phyloP scores from a whole-genome alignment of 2,329 filamentous ascomycete genomes.

The Rhynchosporium agropyri region DNA sequence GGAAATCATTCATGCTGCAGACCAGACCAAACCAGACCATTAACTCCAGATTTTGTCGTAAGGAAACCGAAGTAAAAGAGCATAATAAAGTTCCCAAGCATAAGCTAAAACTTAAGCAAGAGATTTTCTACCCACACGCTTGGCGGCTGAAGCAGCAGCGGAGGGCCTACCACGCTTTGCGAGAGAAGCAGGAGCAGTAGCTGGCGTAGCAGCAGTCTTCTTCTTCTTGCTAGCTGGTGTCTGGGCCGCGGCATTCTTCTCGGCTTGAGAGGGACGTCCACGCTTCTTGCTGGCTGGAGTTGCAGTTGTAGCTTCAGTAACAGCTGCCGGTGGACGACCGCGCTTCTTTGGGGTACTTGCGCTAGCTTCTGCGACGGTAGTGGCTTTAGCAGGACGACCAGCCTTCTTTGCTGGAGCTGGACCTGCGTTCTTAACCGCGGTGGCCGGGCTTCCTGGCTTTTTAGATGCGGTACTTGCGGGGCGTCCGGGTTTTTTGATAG shows the following conservation, averaged over 20 bases:
- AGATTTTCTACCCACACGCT: not conserved
- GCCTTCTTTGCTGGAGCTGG: not conserved
- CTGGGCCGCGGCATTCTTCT: slow-evolving; percentile 17
- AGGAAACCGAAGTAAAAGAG: slow-evolving; percentile 6
- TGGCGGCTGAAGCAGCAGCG: slow-evolving; percentile 4
- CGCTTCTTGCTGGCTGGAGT: slow-evolving; percentile 19
- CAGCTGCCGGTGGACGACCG: slow-evolving; percentile 16
- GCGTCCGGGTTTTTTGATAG: not conserved
- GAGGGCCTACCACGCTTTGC: slow-evolving; percentile 11
- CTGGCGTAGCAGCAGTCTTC: slow-evolving; percentile 7
- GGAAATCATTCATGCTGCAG: not conserved
- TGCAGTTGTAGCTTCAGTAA: not conserved
- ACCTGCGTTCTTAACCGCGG: not conserved
- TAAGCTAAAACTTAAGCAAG: not conserved
- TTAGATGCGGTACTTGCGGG: not conserved
- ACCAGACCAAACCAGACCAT: slow-evolving; percentile 12
- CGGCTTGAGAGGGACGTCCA: slow-evolving; percentile 11
- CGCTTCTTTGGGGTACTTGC: slow-evolving; percentile 22
- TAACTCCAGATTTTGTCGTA: slow-evolving; percentile 10
- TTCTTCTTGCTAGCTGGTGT: slow-evolving; percentile 21
- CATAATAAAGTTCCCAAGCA: not conserved
- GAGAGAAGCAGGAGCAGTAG: slow-evolving; percentile 11
- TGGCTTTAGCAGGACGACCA: slow-evolving; percentile 10
- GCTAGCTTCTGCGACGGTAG: not conserved
- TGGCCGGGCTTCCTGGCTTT: not conserved